A percentile compares a stretch with the other conserved stretches of the same genome.
These are phyloP conservation scores for Eucalyptus curtisii DNA, from an alignment of 345 rosid species.

Conservation along the genomic window DNA sequence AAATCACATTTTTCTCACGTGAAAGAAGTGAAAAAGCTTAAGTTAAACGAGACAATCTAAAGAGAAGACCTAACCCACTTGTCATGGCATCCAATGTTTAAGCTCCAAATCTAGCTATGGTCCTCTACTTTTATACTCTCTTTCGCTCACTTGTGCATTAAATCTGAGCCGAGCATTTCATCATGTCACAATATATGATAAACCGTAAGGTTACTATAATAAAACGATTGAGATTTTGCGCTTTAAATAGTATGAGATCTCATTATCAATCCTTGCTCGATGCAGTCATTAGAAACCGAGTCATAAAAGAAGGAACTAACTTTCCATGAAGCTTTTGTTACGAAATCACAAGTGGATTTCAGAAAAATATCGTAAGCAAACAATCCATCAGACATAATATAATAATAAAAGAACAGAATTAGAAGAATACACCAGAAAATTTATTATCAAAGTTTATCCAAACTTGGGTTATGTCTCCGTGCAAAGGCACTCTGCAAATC, in stretches of 20 bases:
- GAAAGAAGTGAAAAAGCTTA: neutral
- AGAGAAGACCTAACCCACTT: neutral
- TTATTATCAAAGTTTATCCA: no score
- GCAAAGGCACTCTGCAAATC: accelerated
- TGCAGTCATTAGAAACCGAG: neutral
- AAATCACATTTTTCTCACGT: neutral
- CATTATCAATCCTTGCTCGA: accelerated
- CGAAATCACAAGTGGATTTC: accelerated
- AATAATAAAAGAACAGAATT: no score
- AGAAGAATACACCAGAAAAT: no score
- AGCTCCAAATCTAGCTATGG: neutral
- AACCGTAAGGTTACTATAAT: neutral
- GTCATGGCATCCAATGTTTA: neutral
- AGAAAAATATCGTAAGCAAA: accelerated
- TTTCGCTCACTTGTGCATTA: neutral
- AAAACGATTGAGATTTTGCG: neutral
- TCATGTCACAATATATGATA: neutral
- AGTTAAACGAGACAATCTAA: neutral
- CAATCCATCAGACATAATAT: accelerated
- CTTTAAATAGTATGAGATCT: neutral
- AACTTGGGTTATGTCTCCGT: accelerated
- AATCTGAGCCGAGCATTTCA: neutral
- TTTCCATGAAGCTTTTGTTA: neutral
- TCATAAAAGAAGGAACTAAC: neutral
- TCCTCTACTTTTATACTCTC: neutral